A percentile compares a stretch with the other conserved stretches of the same genome.
Evolutionary conservation across 108 stramenopile species (phyloP).

Genomic region (Cyclotella atomus): DNA sequence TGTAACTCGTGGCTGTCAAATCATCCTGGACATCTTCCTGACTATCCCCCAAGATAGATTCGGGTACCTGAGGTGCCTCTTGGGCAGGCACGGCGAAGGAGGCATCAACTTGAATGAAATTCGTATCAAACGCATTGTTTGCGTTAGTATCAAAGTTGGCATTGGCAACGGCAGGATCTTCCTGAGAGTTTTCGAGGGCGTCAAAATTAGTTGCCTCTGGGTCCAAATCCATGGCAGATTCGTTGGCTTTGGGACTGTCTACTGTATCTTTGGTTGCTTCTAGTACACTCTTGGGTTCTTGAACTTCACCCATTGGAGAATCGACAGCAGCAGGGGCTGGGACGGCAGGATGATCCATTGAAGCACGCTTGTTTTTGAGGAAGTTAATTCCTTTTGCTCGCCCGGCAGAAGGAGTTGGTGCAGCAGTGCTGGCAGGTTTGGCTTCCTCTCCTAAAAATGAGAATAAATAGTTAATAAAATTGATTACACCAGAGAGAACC

Average conservation of each 20-base stretch:
- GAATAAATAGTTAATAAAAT: no score
- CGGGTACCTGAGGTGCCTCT: background rate
- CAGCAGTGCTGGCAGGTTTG: background rate
- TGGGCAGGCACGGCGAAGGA: background rate
- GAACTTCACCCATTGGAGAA: no score
- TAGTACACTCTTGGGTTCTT: background rate
- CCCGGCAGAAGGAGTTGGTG: background rate
- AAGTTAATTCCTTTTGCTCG: background rate
- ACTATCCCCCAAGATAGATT: conserved; percentile 3
- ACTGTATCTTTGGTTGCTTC: background rate
- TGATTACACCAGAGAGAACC: no score
- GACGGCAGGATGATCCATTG: no score
- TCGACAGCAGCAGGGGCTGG: no score
- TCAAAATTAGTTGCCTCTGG: background rate
- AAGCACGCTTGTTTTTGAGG: background rate
- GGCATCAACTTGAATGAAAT: no score
- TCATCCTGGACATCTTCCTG: conserved; percentile 1
- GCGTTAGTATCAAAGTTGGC: background rate
- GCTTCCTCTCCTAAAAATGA: background rate
- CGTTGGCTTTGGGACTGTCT: background rate
- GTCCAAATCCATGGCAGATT: conserved; percentile 3
- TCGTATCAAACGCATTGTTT: no score
- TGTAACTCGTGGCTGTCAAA: background rate
- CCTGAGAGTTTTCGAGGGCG: background rate
- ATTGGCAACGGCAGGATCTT: background rate